phyloP scores from a whole-genome alignment of 352 stramenopile genomes.

The Thraustochytrium sp. region DNA sequence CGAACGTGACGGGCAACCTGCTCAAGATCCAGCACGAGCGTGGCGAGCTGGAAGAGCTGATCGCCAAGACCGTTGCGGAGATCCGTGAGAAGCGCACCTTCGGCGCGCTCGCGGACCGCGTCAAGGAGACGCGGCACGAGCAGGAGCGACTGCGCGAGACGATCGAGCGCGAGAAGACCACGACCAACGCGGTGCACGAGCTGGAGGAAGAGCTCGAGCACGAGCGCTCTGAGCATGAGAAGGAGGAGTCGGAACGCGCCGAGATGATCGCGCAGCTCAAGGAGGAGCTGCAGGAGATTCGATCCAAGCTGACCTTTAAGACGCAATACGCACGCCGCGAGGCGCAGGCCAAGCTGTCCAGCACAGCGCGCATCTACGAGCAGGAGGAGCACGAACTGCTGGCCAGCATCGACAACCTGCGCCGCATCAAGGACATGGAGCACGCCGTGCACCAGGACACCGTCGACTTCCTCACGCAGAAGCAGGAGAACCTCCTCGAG shows the following conservation, averaged over 20 bases:
- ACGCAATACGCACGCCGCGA: slow-evolving; percentile 69
- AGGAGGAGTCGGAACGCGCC: slow-evolving; percentile 65
- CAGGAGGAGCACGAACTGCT: slow-evolving; percentile 70
- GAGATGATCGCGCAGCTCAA: slow-evolving; percentile 67
- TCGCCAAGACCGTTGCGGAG: slow-evolving; percentile 9
- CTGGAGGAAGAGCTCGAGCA: slow-evolving; percentile 67
- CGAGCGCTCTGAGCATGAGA: slow-evolving; percentile 69
- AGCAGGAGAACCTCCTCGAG: slow-evolving; percentile 63
- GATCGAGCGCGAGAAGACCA: slow-evolving; percentile 72
- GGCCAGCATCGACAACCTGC: slow-evolving; percentile 62
- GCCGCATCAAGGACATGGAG: slow-evolving; percentile 62
- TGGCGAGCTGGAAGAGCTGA: slow-evolving; percentile 57
- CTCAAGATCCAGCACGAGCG: slow-evolving; percentile 84
- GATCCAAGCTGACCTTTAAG: slow-evolving; percentile 73
- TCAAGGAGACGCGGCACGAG: slow-evolving; percentile 27
- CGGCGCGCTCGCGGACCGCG: slow-evolving; percentile 25
- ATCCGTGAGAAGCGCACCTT: slow-evolving; percentile 37
- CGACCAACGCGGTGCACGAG: slow-evolving; percentile 73
- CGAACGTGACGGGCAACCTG: slow-evolving; percentile 81
- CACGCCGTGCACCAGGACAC: slow-evolving; percentile 68
- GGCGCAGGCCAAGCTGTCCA: slow-evolving; percentile 72
- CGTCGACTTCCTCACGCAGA: slow-evolving; percentile 66
- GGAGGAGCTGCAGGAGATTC: slow-evolving; percentile 68
- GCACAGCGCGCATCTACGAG: slow-evolving; percentile 66
- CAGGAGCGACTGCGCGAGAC: slow-evolving; percentile 62